Evolutionary conservation across 1,139 yeast species (phyloP).

Genomic region (Suhomyces bolitotheri): DNA sequence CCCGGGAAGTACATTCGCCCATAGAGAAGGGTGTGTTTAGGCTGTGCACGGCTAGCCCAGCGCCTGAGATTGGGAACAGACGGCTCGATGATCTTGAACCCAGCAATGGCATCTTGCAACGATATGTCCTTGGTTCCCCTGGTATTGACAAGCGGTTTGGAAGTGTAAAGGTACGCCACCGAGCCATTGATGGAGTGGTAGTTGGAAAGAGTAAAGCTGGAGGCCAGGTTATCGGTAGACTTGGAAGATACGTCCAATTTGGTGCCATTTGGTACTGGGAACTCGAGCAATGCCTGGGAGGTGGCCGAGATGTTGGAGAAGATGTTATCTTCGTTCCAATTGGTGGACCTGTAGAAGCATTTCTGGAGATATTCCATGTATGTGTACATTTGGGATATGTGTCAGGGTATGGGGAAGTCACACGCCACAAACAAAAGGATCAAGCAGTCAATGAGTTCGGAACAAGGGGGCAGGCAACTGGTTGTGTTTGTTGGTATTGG

Average conservation of each 20-base stretch:
- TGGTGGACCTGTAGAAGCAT: conserved; percentile 66
- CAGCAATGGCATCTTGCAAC: conserved; percentile 75
- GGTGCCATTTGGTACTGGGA: conserved; percentile 69
- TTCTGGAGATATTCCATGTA: conserved; percentile 83
- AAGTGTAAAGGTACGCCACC: conserved; percentile 75
- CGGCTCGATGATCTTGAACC: conserved; percentile 66
- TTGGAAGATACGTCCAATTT: conserved; percentile 70
- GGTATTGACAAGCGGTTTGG: conserved; percentile 54
- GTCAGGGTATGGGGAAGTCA: too few species aligned
- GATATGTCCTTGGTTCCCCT: conserved; percentile 55
- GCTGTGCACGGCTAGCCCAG: neutral
- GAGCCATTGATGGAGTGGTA: conserved; percentile 76
- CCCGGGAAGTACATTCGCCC: conserved; percentile 92
- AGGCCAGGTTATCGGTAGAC: conserved; percentile 70
- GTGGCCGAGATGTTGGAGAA: conserved; percentile 74
- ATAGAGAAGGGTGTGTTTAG: conserved; percentile 40
- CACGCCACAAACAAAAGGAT: neutral
- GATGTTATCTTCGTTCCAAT: conserved; percentile 77
- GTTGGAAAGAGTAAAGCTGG: conserved; percentile 72
- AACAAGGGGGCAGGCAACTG: too few species aligned
- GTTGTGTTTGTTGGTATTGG: too few species aligned
- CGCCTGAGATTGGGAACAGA: conserved; percentile 1
- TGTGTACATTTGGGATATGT: conserved; percentile 53
- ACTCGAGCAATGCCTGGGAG: conserved; percentile 70
- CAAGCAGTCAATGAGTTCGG: too few species aligned